Evolutionary conservation across 192 early-diverging fungal species (phyloP).

Genomic region (Entomortierella parvispora): DNA sequence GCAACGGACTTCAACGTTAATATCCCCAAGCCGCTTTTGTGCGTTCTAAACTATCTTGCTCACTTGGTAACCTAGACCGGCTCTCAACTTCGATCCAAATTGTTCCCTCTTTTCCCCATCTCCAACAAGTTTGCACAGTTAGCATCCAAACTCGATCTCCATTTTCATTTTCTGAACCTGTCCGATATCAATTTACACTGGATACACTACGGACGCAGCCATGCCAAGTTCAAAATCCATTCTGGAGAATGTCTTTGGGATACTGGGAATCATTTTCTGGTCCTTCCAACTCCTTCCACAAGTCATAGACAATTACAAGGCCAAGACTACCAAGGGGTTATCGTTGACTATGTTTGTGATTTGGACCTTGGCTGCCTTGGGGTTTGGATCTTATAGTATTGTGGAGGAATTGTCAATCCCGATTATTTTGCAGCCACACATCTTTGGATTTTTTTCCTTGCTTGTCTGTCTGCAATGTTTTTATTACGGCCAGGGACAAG

Average conservation of each 20-base stretch:
- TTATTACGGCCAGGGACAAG: conserved; percentile 28
- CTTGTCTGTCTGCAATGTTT: conserved; percentile 52
- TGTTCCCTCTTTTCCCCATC: too few species aligned
- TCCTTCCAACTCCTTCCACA: conserved; percentile 62
- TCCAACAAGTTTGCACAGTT: too few species aligned
- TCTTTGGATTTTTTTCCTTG: conserved; percentile 53
- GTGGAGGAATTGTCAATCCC: conserved; percentile 55
- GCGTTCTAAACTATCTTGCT: too few species aligned
- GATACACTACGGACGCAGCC: too few species aligned
- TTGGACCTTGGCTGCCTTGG: conserved; percentile 47
- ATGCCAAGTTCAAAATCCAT: conserved; percentile 36
- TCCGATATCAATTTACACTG: too few species aligned
- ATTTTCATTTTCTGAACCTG: too few species aligned
- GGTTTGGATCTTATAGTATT: conserved; percentile 57
- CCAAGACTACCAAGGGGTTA: conserved; percentile 52
- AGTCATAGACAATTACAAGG: conserved; percentile 55
- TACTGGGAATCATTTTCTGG: conserved; percentile 60
- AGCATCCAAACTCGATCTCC: too few species aligned
- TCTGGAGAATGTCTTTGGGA: conserved; percentile 54
- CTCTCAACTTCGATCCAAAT: too few species aligned
- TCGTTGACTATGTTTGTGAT: conserved; percentile 53
- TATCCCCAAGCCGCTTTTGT: too few species aligned
- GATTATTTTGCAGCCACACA: conserved; percentile 57
- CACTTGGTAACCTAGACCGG: too few species aligned
- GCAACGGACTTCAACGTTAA: too few species aligned